Conservation (phyloP, 768 basidiomycete species). For the Podaxis sp. region DNA sequence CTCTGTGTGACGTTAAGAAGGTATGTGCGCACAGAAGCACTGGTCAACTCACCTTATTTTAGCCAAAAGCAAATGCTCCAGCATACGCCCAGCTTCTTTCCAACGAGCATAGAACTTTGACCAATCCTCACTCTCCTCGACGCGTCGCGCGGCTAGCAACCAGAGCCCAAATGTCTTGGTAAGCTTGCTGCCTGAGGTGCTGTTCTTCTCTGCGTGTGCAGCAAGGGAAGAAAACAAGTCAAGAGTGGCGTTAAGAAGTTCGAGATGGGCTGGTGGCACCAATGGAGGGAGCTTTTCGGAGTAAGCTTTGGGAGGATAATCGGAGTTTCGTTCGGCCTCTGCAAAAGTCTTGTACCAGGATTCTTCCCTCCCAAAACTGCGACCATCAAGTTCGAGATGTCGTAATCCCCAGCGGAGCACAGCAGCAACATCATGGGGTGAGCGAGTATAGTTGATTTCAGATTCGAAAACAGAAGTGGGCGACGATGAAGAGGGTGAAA, state of each 20-base stretch:
- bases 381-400: slow-evolving; percentile 63
- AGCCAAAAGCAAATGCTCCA: slow-evolving; percentile 78
- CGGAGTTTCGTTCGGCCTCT: slow-evolving; percentile 53
- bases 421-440: slow-evolving; percentile 76
- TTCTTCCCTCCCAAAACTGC: slow-evolving; percentile 60
- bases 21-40: not conserved
- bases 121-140: slow-evolving; percentile 59
- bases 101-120: slow-evolving; percentile 67
- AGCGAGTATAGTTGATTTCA: slow-evolving; percentile 63
- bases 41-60: slow-evolving; percentile 57
- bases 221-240: slow-evolving; percentile 70
- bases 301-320: slow-evolving; percentile 66
- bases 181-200: slow-evolving; percentile 77
- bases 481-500: slow-evolving; percentile 46
- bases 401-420: slow-evolving; percentile 81
- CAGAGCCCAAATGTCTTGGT: slow-evolving; percentile 74
- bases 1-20: slow-evolving; percentile 37
- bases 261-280: slow-evolving; percentile 56
- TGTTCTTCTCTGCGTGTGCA: slow-evolving; percentile 68
- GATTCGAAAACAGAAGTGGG: slow-evolving; percentile 56
- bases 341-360: slow-evolving; percentile 70
- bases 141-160: slow-evolving; percentile 54
- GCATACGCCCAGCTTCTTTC: slow-evolving; percentile 69
- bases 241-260: slow-evolving; percentile 57
- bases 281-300: slow-evolving; percentile 60